Evolutionary conservation across 2,329 filamentous ascomycete species (phyloP), one percentile per base, ranked within the genome.

Genomic region (Neophaeococcomyces mojaviensis): DNA sequence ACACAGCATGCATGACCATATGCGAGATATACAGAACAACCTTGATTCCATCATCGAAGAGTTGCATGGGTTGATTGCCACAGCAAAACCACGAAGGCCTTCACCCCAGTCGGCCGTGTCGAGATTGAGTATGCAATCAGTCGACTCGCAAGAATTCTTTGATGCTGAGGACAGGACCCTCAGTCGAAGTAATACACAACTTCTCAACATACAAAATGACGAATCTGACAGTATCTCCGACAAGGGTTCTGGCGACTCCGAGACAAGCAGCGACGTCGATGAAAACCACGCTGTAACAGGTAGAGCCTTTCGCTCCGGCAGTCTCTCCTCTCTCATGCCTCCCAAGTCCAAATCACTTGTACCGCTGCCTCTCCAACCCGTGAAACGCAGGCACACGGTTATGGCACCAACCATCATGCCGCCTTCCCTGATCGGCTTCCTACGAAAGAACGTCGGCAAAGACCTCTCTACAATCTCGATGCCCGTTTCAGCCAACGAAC

Each of bases 391-490:
- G 47, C 73, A 69, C 5, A 82, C 79, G 0, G 79, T 98, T 13
- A 76, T 81, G 2, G 73, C 84, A 1, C 81, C 89, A 5, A 88
- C 82, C 22, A 81, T 88, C 12, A 71, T 81, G 47, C 92, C 92
- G 0, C 92, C 92, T 0, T 95, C 88, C 62, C 71, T 98, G 44
- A 95, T 98, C 55, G 86, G 87, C 0, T 95, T 97, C 63, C 75
- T 97, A 26, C 82, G 92, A 55, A 98, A 97, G 66, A 98, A 98
- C 57, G 92, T 97, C 8, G 92, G 92, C 61, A 98, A 98, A 65
- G 92, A 98, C 65, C 72, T 98, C 39, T 95, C 88, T 49, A 94
- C 88, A 2, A 94, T 98, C 54, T 89, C 88, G 39, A 97, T 97
- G 90, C 92, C 92, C 0, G 92, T 96, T 1, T 94, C 90, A 3